Percentiles rank a stretch among this genome's conserved stretches.
Evolutionary conservation across 1,139 yeast species (phyloP).

Genomic region (Pneumocystis murina): DNA sequence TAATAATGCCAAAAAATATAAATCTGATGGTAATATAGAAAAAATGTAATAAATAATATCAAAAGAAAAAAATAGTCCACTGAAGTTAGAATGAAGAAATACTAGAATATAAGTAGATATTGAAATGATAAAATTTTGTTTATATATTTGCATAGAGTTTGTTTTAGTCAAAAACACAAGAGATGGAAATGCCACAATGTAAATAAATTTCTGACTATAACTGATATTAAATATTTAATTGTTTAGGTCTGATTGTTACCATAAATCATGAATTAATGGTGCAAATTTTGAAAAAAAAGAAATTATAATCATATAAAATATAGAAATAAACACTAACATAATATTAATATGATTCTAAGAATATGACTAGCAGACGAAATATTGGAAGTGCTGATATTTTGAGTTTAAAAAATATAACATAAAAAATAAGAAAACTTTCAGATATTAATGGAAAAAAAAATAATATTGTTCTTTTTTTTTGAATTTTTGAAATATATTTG

Average conservation of each 20-base stretch:
- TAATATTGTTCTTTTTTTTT: not conserved
- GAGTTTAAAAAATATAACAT: not conserved
- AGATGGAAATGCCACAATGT: not conserved
- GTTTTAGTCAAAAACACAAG: not conserved
- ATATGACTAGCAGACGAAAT: not conserved
- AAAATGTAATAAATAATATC: not conserved
- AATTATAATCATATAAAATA: not conserved
- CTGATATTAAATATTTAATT: not conserved
- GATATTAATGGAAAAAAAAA: not conserved
- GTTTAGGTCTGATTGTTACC: not conserved
- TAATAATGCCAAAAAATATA: not conserved
- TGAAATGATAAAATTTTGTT: not conserved
- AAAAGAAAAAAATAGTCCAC: not conserved
- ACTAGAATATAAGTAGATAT: not conserved
- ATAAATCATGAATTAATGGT: not conserved
- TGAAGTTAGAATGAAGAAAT: not conserved
- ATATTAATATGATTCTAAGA: not conserved
- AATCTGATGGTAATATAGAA: not conserved
- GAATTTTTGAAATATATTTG: not conserved
- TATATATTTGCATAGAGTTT: not conserved
- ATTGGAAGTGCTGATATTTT: not conserved
- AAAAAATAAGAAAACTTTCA: not conserved
- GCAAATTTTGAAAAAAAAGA: not conserved
- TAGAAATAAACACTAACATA: not conserved
- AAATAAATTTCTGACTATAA: not conserved